Base-by-base conservation (phyloP, 768 basidiomycete genomes). In the Cubamyces sp. region DNA sequence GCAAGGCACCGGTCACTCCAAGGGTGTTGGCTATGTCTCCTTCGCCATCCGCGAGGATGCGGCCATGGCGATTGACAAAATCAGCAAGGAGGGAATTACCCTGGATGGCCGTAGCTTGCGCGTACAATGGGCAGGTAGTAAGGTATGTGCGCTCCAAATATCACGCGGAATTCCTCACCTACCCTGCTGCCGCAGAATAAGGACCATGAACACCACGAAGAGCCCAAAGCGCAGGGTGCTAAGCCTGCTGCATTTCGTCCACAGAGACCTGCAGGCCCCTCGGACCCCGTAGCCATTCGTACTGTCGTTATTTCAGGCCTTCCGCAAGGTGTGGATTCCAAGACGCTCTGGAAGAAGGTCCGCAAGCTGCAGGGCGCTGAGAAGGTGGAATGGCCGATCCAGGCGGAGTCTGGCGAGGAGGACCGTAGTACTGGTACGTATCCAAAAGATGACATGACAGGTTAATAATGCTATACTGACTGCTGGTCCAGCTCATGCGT, bases 21-120 rank as follows among this genome's bases (percentile, higher is more conserved):
- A 98, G 73, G 96, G 96, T 65, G 95, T 98, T 21, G 97, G 97
- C 62, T 98, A 97, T 71, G 93, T 98, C 64, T 89, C 93, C 0
- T 98, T 96, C 74, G 87, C 94, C 0, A 80, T 94, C 58, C 85
- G 83, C 58, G 92, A 97, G 69, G 97, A 98, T 74, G 96, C 95
- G 7, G 84, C 92, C 69, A 72, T 80, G 39, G 89, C 89, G 3
- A 85, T 87, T 57, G 82, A 86, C 52, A 83, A 84, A 46, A 81
- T 92, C 53, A 77, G 82, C 37, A 79, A 83, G 60, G 84, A 90
- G 45, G 87, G 86, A 0, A 81, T 96, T 42, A 74, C 73, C 9
- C 77, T 92, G 21, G 86, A 86, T 23, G 87, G 87, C 14, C 80
- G 95, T 61, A 84, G 78, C 64, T 73, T 97, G 52, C 79, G 93